Evolutionary conservation across 495 filamentous ascomycete genomes (phyloP).

Genomic region (Tricharina praecox): DNA sequence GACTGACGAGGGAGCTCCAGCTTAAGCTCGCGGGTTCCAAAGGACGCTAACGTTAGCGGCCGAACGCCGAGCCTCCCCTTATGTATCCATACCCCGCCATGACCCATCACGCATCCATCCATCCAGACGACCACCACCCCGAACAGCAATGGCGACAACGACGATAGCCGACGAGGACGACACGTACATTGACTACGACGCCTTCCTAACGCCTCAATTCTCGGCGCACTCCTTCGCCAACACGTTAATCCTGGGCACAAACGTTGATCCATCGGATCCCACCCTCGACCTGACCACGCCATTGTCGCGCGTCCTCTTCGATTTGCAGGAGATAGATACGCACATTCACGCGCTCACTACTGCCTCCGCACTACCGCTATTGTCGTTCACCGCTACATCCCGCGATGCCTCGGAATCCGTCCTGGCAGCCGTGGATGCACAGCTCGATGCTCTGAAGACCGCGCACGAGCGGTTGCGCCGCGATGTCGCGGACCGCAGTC

Average conservation of each 20-base stretch:
- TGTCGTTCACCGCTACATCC: constrained; percentile 58
- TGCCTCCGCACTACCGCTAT: constrained; percentile 63
- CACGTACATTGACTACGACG: constrained; percentile 87
- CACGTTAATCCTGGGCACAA: constrained; percentile 69
- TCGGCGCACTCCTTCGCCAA: constrained; percentile 69
- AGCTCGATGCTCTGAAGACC: constrained; percentile 61
- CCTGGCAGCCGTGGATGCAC: constrained; percentile 52
- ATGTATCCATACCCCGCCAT: too few relatives aligned
- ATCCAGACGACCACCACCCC: too few relatives aligned
- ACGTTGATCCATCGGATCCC: constrained; percentile 78
- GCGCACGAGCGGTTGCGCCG: constrained; percentile 67
- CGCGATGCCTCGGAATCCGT: constrained; percentile 50
- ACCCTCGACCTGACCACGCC: constrained; percentile 87
- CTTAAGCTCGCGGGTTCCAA: too few relatives aligned
- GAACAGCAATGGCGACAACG: constrained; percentile 32
- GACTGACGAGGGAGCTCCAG: too few relatives aligned
- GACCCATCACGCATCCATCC: too few relatives aligned
- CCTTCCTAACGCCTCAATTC: constrained; percentile 74
- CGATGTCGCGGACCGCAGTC: constrained; percentile 67
- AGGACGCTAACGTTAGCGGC: too few relatives aligned
- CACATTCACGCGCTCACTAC: constrained; percentile 84
- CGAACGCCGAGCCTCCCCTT: too few relatives aligned
- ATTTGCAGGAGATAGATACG: constrained; percentile 91
- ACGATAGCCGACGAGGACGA: constrained; percentile 95
- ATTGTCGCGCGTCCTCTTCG: constrained; percentile 83